Evolutionary conservation across 345 rosid species (phyloP).

Genomic region (Acer saccharum): DNA sequence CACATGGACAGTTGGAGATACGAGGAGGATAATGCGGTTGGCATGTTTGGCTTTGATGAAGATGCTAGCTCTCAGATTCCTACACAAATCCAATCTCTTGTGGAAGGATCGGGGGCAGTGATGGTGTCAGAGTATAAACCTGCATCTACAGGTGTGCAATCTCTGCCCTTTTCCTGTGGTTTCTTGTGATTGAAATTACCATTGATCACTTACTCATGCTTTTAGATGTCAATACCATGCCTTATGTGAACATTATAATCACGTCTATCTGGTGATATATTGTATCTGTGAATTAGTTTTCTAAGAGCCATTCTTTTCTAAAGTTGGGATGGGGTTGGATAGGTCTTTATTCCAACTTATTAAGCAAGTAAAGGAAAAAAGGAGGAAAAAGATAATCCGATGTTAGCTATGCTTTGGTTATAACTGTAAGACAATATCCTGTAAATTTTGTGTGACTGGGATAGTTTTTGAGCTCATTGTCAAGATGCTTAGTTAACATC

Average conservation of each 20-base stretch:
- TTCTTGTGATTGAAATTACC: background rate
- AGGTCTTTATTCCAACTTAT: background rate
- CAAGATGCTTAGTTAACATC: too few species aligned
- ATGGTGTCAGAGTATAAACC: conserved; percentile 70
- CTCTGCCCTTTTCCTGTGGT: conserved; percentile 1
- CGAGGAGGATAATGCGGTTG: conserved; percentile 43
- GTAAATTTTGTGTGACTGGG: too few species aligned
- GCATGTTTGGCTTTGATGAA: conserved; percentile 66
- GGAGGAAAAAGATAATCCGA: background rate
- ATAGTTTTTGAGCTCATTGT: too few species aligned
- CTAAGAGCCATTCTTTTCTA: background rate
- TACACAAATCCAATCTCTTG: conserved; percentile 70
- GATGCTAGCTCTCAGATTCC: conserved; percentile 63
- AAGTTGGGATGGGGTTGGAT: background rate
- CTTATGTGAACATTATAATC: background rate
- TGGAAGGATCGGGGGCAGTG: conserved; percentile 78
- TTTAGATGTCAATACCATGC: background rate
- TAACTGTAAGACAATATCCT: too few species aligned
- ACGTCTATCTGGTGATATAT: background rate
- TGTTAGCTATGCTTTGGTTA: too few species aligned
- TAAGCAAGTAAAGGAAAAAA: too few species aligned
- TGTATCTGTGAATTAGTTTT: background rate
- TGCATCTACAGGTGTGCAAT: conserved; percentile 70
- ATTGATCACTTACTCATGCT: background rate
- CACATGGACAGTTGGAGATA: conserved; percentile 8